Evolutionary conservation across 352 stramenopile genomes (phyloP), one percentile per base, ranked within the genome.

Genomic region (Phytophthora melonis): DNA sequence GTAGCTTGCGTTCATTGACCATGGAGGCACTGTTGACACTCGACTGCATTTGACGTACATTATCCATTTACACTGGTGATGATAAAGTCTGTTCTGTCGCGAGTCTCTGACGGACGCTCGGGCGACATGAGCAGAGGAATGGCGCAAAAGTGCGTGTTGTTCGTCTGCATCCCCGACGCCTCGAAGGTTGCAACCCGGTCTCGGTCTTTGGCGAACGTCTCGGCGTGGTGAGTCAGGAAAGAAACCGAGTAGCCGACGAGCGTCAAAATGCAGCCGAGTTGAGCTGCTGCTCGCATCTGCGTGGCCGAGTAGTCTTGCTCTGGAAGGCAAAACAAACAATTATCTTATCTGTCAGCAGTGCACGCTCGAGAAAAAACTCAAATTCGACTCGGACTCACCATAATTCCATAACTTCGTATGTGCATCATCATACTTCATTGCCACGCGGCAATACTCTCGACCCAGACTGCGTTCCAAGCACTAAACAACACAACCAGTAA

Each of bases 161-260:
- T 67, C 9, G 62, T 76, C 25, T 70, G 63, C 36, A 70, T 71
- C 8, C 63, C 69, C 4, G 69, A 64, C 2, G 69, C 63, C 34
- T 76, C 69, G 34, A 72, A 72, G 5, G 63, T 76, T 58, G 63
- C 47, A 36, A 67, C 63, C 2, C 69, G 63, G 1, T 76, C 56
- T 47, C 57, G 63, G 39, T 73, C 68, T 67, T 72, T 69, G 21
- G 21, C 18, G 13, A 63, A 19, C 4, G 50, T 43, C 10, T 72
- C 70, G 32, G 76, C 68, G 23, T 80, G 54, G 63, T 89, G 79
- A 7, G 62, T 70, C 16, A 78, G 25, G 47, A 91, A 91, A 16
- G 83, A 85, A 13, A 83, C 54, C 13, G 79, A 81, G 68, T 91
- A 91, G 7, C 80, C 78, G 2, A 90, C 70, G 5, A 90, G 78